Percentiles rank a stretch among this genome's conserved stretches.
Evolutionary conservation across 2,329 filamentous ascomycete species (phyloP).

Genomic region (Fusarium illudens): DNA sequence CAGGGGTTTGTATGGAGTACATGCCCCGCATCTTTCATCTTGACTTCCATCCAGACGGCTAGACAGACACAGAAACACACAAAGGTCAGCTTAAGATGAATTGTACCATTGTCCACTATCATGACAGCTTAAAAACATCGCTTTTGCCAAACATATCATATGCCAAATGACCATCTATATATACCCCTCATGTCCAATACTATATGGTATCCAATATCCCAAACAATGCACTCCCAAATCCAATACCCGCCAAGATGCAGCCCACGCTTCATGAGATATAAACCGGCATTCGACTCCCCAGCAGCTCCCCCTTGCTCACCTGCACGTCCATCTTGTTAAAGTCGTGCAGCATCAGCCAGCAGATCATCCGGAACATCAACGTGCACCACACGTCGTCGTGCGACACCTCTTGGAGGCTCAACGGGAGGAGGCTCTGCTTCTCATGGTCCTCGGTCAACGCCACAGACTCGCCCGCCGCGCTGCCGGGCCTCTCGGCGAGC

Average conservation of each 20-base stretch:
- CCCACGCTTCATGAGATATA: slow-evolving; percentile 54
- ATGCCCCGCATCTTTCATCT: background rate
- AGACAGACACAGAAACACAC: background rate
- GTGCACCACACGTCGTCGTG: slow-evolving; percentile 62
- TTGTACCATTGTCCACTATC: background rate
- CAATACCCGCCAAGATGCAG: background rate
- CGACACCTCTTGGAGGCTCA: slow-evolving; percentile 40
- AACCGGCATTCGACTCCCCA: slow-evolving; percentile 64
- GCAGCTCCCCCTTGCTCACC: slow-evolving; percentile 60
- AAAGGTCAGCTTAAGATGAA: background rate
- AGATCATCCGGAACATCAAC: slow-evolving; percentile 65
- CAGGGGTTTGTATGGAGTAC: too few relatives aligned
- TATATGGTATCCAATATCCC: slow-evolving; percentile 16
- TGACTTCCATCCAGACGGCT: too few relatives aligned
- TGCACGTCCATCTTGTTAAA: slow-evolving; percentile 64
- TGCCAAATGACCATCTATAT: background rate
- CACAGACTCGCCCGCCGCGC: slow-evolving; percentile 21
- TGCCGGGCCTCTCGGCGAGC: slow-evolving; percentile 17
- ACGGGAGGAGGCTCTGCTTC: slow-evolving; percentile 9
- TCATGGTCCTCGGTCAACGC: slow-evolving; percentile 16
- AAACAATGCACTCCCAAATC: slow-evolving; percentile 2
- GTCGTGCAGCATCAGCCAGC: slow-evolving; percentile 66
- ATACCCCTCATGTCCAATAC: slow-evolving; percentile 4
- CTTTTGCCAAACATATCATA: background rate
- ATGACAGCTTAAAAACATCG: background rate